phyloP scores from a whole-genome alignment of 306 rosid genomes.

The Quercus agrifolia region DNA sequence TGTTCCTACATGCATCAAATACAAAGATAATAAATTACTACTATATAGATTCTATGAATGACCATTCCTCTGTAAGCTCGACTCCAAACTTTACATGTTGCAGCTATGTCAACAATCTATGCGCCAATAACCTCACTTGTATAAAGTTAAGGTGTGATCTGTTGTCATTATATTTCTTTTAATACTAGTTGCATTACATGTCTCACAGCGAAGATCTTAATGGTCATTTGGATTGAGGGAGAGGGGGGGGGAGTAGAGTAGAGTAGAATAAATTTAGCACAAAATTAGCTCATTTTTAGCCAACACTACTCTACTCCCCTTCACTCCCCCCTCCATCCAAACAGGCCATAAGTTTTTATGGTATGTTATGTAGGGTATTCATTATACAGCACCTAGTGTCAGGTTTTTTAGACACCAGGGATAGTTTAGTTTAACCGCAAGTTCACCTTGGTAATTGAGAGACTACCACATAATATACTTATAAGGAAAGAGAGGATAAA shows the following conservation, averaged over 20 bases:
- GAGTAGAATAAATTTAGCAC: too few species aligned
- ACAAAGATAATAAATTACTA: neutral
- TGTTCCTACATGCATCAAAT: neutral
- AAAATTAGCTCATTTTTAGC: too few species aligned
- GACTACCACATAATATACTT: neutral
- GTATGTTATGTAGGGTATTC: neutral
- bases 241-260: too few species aligned
- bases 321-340: too few species aligned
- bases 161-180: neutral
- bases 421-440: neutral
- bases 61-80: slow-evolving; percentile 15
- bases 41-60: neutral
- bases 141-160: slow-evolving; percentile 36
- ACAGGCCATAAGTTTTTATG: neutral
- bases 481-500: neutral
- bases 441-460: neutral
- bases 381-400: neutral
- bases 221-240: too few species aligned
- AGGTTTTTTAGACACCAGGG: neutral
- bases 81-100: slow-evolving; percentile 29
- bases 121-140: slow-evolving; percentile 32
- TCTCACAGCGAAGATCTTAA: neutral
- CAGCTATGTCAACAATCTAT: slow-evolving; percentile 46
- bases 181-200: neutral
- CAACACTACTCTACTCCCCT: too few species aligned